A percentile compares a stretch with the other conserved stretches of the same genome.
phyloP scores from a whole-genome alignment of 257 asterid genomes.

The Solanum gandarillasii region DNA sequence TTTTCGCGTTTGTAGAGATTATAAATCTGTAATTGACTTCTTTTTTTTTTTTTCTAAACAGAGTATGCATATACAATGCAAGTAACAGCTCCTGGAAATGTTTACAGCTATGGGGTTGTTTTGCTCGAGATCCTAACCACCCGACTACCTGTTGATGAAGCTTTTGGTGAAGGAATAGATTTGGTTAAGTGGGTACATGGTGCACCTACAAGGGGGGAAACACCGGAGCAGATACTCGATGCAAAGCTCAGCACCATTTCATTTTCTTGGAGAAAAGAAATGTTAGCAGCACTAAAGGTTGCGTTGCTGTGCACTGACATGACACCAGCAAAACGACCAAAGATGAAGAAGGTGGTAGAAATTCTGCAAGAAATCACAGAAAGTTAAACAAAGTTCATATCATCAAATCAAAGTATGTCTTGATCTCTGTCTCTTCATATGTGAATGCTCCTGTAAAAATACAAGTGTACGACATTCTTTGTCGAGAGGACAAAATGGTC shows the following conservation, averaged over 20 bases:
- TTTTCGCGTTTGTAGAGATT: not conserved
- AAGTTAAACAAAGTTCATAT: conserved; percentile 7
- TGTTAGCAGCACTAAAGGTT: conserved; percentile 79
- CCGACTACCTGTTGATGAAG: conserved; percentile 79
- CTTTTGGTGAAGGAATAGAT: conserved; percentile 91
- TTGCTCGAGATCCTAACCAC: conserved; percentile 89
- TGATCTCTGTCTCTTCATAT: not conserved
- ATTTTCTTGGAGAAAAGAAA: conserved; percentile 87
- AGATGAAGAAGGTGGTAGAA: conserved; percentile 85
- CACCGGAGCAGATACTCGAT: conserved; percentile 98
- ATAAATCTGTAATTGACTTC: not conserved
- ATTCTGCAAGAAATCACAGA: conserved; percentile 67
- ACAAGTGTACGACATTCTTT: not conserved
- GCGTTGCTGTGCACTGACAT: conserved; percentile 78
- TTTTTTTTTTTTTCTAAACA: conserved; percentile 13
- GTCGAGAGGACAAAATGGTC: not conserved
- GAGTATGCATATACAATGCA: conserved; percentile 99
- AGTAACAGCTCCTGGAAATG: conserved; percentile 97
- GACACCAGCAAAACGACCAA: conserved; percentile 93
- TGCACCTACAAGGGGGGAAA: conserved; percentile 83
- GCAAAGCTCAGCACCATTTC: conserved; percentile 81
- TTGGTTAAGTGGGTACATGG: conserved; percentile 96
- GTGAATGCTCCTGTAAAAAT: not conserved
- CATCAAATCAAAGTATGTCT: not conserved
- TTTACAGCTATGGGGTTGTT: conserved; percentile 91